Evolutionary conservation across 306 rosid species (phyloP), one percentile per base, ranked within the genome.

Genomic region (Parietaria judaica): DNA sequence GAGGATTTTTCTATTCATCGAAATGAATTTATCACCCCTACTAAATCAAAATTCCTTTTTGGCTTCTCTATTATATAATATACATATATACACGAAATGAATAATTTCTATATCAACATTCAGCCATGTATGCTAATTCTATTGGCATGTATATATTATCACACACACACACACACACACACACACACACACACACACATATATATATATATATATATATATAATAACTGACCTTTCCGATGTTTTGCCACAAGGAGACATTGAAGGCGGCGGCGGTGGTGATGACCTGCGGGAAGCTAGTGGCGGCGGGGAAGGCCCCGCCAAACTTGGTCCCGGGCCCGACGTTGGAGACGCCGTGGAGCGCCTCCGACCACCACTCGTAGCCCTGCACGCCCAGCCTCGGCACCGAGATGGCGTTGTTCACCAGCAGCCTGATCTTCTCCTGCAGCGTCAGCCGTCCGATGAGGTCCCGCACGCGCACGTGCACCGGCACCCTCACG

Each of bases 251-350:
- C 1, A 92, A 73, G 0, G 99, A 86, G 1, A 83, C 74, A 7
- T 92, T 92, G 77, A 92, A 92, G 13, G 99, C 86, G 74, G 99
- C 94, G 57, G 94, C 99, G 53, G 96, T 86, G 63, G 96, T 61
- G 85, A 92, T 92, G 82, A 92, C 99, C 23, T 92, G 96, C 11
- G 99, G 99, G 74, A 92, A 92, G 37, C 85, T 82, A 23, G 99
- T 92, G 75, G 99, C 96, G 8, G 77, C 88, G 1, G 81, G 88
- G 58, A 77, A 85, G 69, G 90, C 50, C 63, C 95, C 96, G 23
- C 90, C 90, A 11, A 92, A 92, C 83, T 69, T 88, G 13, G 92
- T 76, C 0, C 95, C 99, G 3, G 99, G 99, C 2, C 99, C 99
- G 53, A 79, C 86, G 56, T 92, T 72, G n/a, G 99, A 92, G 3